Evolutionary conservation across 352 stramenopile genomes (phyloP).

Genomic region (Globisporangium paddicum): DNA sequence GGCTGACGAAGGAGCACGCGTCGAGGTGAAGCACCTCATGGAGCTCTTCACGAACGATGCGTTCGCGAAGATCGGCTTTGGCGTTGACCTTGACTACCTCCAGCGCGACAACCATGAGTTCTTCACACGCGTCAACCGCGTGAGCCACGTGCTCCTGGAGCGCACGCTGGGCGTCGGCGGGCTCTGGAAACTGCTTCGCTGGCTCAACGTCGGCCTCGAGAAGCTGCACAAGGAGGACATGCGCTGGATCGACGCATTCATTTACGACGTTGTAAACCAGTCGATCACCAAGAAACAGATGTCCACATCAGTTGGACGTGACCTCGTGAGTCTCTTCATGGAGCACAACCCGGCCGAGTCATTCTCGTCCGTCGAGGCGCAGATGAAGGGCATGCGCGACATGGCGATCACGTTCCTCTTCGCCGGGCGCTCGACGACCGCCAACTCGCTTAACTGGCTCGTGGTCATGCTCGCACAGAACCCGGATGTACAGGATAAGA

Average conservation of each 20-base stretch:
- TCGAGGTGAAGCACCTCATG: conserved; percentile 45
- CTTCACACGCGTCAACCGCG: conserved; percentile 36
- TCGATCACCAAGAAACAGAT: conserved; percentile 2
- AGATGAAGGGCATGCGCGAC: conserved; percentile 44
- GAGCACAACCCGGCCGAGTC: not conserved
- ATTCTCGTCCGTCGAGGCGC: not conserved
- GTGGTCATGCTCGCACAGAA: conserved; percentile 64
- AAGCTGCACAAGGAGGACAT: conserved; percentile 21
- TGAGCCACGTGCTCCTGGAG: conserved; percentile 23
- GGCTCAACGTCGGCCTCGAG: conserved; percentile 30
- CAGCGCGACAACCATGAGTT: conserved; percentile 34
- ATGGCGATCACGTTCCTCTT: conserved; percentile 69
- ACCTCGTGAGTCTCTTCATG: conserved; percentile 8
- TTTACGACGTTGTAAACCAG: conserved; percentile 7
- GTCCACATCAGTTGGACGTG: not conserved
- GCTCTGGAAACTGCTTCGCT: conserved; percentile 30
- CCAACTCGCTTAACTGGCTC: conserved; percentile 70
- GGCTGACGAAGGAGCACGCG: not conserved
- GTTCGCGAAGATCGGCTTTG: conserved; percentile 57
- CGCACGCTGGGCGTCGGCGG: conserved; percentile 28
- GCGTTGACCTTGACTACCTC: conserved; percentile 27
- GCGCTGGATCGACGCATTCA: not conserved
- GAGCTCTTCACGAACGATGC: conserved; percentile 57
- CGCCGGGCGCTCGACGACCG: conserved; percentile 72
- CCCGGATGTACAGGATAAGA: conserved; percentile 40